Percentiles rank a stretch among this genome's conserved stretches.
Evolutionary conservation across 768 basidiomycete genomes (phyloP).

Genomic region (Paxillus ammoniavirescens): DNA sequence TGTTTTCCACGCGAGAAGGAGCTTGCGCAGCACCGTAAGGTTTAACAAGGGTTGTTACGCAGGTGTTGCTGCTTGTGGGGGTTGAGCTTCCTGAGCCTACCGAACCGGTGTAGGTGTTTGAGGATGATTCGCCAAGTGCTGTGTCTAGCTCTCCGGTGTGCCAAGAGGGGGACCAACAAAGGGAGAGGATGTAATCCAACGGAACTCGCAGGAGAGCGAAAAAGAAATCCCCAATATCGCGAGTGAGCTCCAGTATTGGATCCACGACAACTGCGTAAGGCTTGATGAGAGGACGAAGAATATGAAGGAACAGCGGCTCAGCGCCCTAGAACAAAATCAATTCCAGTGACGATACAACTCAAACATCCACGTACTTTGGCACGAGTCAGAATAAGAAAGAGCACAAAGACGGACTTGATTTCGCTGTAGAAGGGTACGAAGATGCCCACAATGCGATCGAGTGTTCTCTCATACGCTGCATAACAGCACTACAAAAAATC

Average conservation of each 20-base stretch:
- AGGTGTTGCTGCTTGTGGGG: constrained; percentile 7
- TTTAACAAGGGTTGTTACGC: constrained; percentile 13
- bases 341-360: background rate
- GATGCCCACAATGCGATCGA: constrained; percentile 63
- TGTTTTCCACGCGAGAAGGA: constrained; percentile 7
- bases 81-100: constrained; percentile 2
- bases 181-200: constrained; percentile 32
- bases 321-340: constrained; percentile 56
- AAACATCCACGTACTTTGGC: constrained; percentile 53
- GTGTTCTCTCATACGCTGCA: constrained; percentile 61
- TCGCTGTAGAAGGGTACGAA: constrained; percentile 85
- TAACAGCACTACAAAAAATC: constrained; percentile 56
- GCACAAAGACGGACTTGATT: constrained; percentile 67
- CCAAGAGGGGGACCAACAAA: constrained; percentile 28
- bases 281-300: constrained; percentile 75
- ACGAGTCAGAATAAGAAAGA: constrained; percentile 76
- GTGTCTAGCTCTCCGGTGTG: constrained; percentile 11
- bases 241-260: constrained; percentile 54
- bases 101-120: background rate
- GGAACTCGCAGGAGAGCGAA: constrained; percentile 43
- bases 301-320: constrained; percentile 79
- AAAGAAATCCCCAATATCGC: constrained; percentile 64
- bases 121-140: constrained; percentile 4
- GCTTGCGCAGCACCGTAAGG: constrained; percentile 1
- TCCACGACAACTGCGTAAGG: constrained; percentile 73